Conservation (phyloP, 495 filamentous ascomycete genomes). For the Apodospora peruviana region DNA sequence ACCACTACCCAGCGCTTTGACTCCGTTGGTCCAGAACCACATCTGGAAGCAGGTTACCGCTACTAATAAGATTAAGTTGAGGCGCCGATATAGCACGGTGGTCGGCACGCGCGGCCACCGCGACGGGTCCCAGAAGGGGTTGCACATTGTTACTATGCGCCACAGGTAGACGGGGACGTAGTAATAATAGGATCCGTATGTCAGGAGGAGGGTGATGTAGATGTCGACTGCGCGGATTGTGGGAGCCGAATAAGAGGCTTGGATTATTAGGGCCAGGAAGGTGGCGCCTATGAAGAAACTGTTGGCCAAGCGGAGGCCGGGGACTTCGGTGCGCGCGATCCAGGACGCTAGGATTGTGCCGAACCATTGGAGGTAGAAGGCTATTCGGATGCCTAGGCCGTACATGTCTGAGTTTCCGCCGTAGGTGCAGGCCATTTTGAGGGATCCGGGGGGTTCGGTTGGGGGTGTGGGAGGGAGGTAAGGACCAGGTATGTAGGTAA, state of each 20-base stretch:
- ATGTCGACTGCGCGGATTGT: slow-evolving; percentile 3
- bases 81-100: not conserved
- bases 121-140: slow-evolving; percentile 8
- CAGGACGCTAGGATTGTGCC: slow-evolving; percentile 5
- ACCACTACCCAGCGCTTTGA: not conserved
- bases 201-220: slow-evolving; percentile 28
- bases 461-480: not conserved
- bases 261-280: slow-evolving; percentile 1
- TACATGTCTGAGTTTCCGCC: slow-evolving; percentile 1
- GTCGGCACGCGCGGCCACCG: slow-evolving; percentile 8
- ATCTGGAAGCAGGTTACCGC: not conserved
- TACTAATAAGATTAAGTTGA: not conserved
- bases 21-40: slow-evolving; percentile 5
- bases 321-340: not conserved
- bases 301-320: not conserved
- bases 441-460: not conserved
- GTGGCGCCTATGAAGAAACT: slow-evolving; percentile 4
- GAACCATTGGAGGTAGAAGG: slow-evolving; percentile 24
- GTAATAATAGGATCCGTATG: slow-evolving; percentile 1
- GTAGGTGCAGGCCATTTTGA: slow-evolving; percentile 3
- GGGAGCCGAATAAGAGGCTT: not conserved
- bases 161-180: slow-evolving; percentile 1
- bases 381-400: slow-evolving; percentile 24
- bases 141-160: slow-evolving; percentile 1
- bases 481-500: not conserved